Evolutionary conservation across 139 green algal species (phyloP).

Genomic region (Micromonas commoda): DNA sequence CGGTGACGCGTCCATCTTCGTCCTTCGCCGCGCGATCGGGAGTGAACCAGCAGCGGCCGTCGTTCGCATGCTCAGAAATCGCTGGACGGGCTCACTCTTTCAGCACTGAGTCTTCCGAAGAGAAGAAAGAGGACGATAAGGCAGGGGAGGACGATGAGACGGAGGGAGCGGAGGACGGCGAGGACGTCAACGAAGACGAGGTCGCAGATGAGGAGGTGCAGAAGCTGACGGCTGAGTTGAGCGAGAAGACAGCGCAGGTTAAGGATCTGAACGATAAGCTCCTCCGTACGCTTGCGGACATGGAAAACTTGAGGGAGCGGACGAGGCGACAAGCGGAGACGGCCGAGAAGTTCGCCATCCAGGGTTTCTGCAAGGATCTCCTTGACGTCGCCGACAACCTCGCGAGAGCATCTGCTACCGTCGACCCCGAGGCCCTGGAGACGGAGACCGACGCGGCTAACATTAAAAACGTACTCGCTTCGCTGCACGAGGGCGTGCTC

Average conservation of each 20-base stretch:
- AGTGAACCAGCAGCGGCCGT: no score
- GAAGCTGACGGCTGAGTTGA: background rate
- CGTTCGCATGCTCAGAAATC: no score
- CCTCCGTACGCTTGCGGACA: conserved; percentile 72
- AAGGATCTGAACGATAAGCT: conserved; percentile 58
- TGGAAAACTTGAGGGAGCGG: conserved; percentile 85
- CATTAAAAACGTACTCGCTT: conserved; percentile 50
- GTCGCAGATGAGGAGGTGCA: background rate
- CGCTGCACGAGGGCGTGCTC: conserved; percentile 72
- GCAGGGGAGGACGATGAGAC: conserved; percentile 1
- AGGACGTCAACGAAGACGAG: background rate
- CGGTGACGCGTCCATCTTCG: no score
- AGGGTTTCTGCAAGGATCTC: conserved; percentile 77
- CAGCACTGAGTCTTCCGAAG: no score
- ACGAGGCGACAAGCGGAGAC: conserved; percentile 58
- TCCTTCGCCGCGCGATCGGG: no score
- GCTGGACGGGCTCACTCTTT: no score
- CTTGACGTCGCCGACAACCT: conserved; percentile 94
- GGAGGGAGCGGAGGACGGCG: background rate
- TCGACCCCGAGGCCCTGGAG: conserved; percentile 50
- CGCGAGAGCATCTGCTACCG: conserved; percentile 60
- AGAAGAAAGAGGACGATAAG: background rate
- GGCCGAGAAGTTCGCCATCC: conserved; percentile 72
- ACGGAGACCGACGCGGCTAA: conserved; percentile 42
- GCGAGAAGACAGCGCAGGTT: conserved; percentile 23